phyloP scores from a whole-genome alignment of 495 filamentous ascomycete species.

The Podospora sp. region DNA sequence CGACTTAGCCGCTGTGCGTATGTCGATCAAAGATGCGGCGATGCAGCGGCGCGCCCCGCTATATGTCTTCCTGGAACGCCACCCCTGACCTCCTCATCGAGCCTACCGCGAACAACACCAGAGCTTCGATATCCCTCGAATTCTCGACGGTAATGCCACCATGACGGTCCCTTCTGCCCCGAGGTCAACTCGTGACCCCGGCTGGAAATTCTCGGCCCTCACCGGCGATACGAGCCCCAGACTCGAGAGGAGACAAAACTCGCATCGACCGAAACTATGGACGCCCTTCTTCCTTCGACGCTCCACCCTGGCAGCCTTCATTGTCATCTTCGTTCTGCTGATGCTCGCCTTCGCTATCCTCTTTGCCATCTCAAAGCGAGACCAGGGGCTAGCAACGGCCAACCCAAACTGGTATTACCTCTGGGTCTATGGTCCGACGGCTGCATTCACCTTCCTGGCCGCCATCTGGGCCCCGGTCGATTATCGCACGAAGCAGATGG shows the following conservation, averaged over 20 bases:
- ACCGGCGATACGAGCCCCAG: background rate
- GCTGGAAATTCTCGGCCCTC: background rate
- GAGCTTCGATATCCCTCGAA: too few species aligned
- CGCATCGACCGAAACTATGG: background rate
- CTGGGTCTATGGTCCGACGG: slow-evolving; percentile 9
- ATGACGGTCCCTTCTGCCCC: background rate
- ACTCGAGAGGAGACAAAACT: background rate
- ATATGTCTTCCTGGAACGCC: too few species aligned
- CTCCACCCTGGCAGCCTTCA: background rate
- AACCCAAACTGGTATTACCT: slow-evolving; percentile 7
- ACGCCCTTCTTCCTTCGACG: slow-evolving; percentile 7
- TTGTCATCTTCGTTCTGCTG: background rate
- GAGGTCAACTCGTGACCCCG: background rate
- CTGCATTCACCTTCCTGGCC: background rate
- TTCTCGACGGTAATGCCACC: background rate
- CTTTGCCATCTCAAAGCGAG: background rate
- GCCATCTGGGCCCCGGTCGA: slow-evolving; percentile 8
- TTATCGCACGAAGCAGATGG: slow-evolving; percentile 3
- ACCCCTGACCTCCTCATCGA: too few species aligned
- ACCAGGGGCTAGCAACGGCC: background rate
- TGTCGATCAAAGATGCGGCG: too few species aligned
- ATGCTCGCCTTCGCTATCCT: slow-evolving; percentile 2
- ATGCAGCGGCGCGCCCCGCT: too few species aligned
- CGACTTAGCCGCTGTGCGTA: too few species aligned
- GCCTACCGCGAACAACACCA: too few species aligned